Conservation (phyloP, 345 rosid species). For the Noccaea bulbosa region DNA sequence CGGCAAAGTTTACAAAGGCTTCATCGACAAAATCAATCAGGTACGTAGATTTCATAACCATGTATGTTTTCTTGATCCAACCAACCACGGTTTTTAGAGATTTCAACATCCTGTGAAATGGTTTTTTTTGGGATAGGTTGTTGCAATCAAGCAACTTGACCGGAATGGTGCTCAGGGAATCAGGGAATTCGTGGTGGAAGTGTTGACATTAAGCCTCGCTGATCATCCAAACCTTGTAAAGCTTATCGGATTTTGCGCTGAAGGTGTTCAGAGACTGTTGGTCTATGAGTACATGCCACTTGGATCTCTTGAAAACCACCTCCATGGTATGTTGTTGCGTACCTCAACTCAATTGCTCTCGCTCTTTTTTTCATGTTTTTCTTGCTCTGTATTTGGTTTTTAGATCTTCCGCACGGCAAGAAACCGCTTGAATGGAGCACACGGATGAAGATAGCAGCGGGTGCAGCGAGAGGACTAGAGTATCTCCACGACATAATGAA, state of each 20-base stretch:
- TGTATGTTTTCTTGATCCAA: slow-evolving; percentile 7
- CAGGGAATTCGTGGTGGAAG: slow-evolving; percentile 82
- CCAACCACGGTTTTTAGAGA: neutral
- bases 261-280: slow-evolving; percentile 76
- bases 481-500: slow-evolving; percentile 72
- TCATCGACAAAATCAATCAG: slow-evolving; percentile 59
- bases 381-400: slow-evolving; percentile 3
- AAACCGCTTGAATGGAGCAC: slow-evolving; percentile 67
- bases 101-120: neutral
- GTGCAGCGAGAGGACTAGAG: slow-evolving; percentile 81
- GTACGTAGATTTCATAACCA: slow-evolving; percentile 36
- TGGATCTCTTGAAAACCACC: slow-evolving; percentile 75
- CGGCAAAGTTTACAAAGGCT: slow-evolving; percentile 78
- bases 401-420: slow-evolving; percentile 55
- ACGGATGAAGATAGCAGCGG: slow-evolving; percentile 84
- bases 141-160: slow-evolving; percentile 90
- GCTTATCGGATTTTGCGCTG: slow-evolving; percentile 82
- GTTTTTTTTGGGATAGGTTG: slow-evolving; percentile 51
- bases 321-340: slow-evolving; percentile 55
- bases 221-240: slow-evolving; percentile 82
- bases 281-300: slow-evolving; percentile 85
- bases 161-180: slow-evolving; percentile 74
- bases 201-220: slow-evolving; percentile 67
- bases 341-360: neutral
- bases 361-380: neutral